Evolutionary conservation across 2,329 filamentous ascomycete genomes (phyloP), one percentile per base, ranked within the genome.

Genomic region (Clonostachys rosea): DNA sequence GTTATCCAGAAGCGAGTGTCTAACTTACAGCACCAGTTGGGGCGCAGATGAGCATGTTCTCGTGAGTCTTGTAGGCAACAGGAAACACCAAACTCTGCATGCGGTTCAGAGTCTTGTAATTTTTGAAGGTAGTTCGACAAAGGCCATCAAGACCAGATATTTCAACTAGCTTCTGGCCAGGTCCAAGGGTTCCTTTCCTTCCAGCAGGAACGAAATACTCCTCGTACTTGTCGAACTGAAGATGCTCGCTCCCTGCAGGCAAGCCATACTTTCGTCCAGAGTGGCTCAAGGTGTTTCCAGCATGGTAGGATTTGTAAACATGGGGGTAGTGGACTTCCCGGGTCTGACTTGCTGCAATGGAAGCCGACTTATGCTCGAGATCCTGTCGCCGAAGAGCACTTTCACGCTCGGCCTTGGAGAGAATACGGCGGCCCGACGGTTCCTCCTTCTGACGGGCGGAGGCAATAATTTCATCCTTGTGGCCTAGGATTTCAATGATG

Each of bases 31-130:
- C 91, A 81, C 94, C 94, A 46, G 94, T 99, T 5, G 94, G 94
- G 18, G 94, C 94, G 66, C 94, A 99, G 50, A 99, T 95, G 45
- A 99, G 81, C 92, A 99, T 96, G 56, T 99, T 99, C 68, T 99
- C 94, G 60, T 84, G 96, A 3, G 90, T 96, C 63, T 86, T 89
- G 69, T 99, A 97, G 0, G 91, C 94, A 6, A 99, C 89, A 1
- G 91, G 91, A 59, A 96, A 96, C 1, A 97, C 89, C 43, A 99
- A 75, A 63, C 91, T 97, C 70, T 99, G 94, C 95, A 99, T 99
- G 30, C 95, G 86, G 61, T 99, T 99, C 50, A 99, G 78, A 4
- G 87, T 71, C 67, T 91, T 92, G 74, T 99, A 99, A 0, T 91
- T 91, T 60, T 86, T 89, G 71, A 99, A 99, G 0, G 94, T 99